A percentile compares a stretch with the other conserved stretches of the same genome.
These are phyloP conservation scores for Triticum urartu DNA, from an alignment of 176 grass and related monocot species.

Conservation along the genomic window DNA sequence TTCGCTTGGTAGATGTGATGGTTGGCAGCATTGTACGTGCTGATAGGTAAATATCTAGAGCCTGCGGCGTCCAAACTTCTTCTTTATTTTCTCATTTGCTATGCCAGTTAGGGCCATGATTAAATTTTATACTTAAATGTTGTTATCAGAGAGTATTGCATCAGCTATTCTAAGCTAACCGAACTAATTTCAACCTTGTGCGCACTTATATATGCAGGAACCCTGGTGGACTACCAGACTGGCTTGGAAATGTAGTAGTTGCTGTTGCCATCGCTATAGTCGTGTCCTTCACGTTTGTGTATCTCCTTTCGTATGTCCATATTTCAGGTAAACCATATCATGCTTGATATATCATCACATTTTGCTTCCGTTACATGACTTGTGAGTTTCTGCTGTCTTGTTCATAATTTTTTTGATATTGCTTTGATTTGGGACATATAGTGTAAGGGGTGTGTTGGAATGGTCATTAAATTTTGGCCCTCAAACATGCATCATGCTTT, in stretches of 20 bases:
- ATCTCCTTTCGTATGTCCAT: constrained; percentile 93
- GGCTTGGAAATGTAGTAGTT: constrained; percentile 78
- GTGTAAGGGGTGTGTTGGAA: background rate
- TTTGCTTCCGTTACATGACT: constrained; percentile 1
- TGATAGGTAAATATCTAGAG: constrained; percentile 67
- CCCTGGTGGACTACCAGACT: constrained; percentile 77
- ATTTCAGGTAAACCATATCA: constrained; percentile 72
- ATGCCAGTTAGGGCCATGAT: background rate
- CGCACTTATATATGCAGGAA: constrained; percentile 59
- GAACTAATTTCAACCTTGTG: constrained; percentile 28
- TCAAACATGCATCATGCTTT: background rate
- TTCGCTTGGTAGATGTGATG: constrained; percentile 68
- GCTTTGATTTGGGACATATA: background rate
- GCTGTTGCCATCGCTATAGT: constrained; percentile 59
- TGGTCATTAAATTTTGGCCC: background rate
- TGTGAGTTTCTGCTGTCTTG: background rate
- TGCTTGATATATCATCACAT: constrained; percentile 14
- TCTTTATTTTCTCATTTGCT: constrained; percentile 16
- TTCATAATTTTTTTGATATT: background rate
- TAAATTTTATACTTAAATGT: background rate
- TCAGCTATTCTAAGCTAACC: constrained; percentile 14
- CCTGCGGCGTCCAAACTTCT: background rate
- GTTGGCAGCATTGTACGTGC: constrained; percentile 68
- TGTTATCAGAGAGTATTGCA: background rate
- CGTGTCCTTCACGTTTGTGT: constrained; percentile 73